These are phyloP conservation scores for Bolboschoenus planiculmis DNA, from an alignment of 176 grass and related monocot species.

Conservation along the genomic window DNA sequence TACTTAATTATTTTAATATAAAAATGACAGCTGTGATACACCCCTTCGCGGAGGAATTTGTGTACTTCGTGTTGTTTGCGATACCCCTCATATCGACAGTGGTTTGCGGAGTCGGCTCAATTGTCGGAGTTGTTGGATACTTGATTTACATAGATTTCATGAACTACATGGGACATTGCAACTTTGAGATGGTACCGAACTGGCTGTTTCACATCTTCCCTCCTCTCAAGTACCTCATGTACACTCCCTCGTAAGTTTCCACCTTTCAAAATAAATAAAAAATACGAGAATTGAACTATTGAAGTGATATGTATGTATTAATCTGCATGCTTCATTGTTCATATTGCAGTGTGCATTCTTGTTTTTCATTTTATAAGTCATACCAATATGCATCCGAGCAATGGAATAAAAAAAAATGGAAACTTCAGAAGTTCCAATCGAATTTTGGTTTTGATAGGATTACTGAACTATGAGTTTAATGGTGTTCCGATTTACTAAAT, in stretches of 20 bases:
- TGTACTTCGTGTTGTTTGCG: slow-evolving; percentile 55
- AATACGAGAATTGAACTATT: background rate
- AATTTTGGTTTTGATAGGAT: background rate
- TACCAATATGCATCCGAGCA: background rate
- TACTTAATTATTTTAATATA: background rate
- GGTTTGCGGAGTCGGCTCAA: slow-evolving; percentile 34
- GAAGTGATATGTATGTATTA: background rate
- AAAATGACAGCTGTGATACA: slow-evolving; percentile 66
- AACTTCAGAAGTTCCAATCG: background rate
- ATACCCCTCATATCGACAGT: slow-evolving; percentile 35
- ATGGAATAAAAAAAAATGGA: background rate
- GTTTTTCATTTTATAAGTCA: background rate
- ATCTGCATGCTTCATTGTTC: background rate
- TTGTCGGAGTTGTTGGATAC: slow-evolving; percentile 30
- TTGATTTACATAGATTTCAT: slow-evolving; percentile 76
- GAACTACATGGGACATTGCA: slow-evolving; percentile 96
- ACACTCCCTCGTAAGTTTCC: slow-evolving; percentile 86
- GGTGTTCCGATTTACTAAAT: background rate
- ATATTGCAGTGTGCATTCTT: background rate
- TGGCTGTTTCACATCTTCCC: slow-evolving; percentile 63
- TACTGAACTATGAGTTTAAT: background rate
- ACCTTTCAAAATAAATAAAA: background rate
- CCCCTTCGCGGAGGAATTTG: slow-evolving; percentile 71
- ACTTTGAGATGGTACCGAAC: slow-evolving; percentile 78
- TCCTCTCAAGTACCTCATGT: slow-evolving; percentile 94